Evolutionary conservation across 2,329 filamentous ascomycete genomes (phyloP), one percentile per base, ranked within the genome.

Genomic region (Xylaria sp.): DNA sequence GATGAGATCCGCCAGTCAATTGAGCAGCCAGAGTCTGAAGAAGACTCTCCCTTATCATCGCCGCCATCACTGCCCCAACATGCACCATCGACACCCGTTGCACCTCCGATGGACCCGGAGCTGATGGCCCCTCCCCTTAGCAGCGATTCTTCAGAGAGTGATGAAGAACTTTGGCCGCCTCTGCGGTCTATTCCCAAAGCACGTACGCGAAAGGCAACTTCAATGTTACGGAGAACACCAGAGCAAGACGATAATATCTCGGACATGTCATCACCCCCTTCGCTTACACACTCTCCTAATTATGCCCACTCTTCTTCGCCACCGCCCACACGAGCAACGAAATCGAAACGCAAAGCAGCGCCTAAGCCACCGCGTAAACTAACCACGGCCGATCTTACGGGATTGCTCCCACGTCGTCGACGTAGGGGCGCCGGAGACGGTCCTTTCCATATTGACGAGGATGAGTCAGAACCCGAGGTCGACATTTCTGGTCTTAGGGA

Each of bases 201-300:
- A 60, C 83, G 83, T 51, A 54, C 73, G 50, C 73, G 74, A 56
- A 74, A 77, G 34, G 51, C 74, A 12, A 66, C 72, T 50, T 72
- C 76, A 8, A 73, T 71, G 28, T 71, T 78, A 6, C 78, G 71
- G n/a, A 79, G 76, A 64, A 83, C 82, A 0, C 82, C 82, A 0
- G 81, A 78, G 1, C 75, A 75, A 8, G 77, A 82, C 28, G 82
- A 82, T 54, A 79, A 83, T 69, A 72, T 81, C n/a, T 89, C 87
- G 0, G 84, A 88, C 55, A 80, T 88, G 12, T 91, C 89, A 1
- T 91, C 89, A 2, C 89, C 89, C 0, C 89, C 89, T 0, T 91
- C 89, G 0, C 81, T 91, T 3, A 91, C 89, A 3, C 89, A 91
- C 75, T 91, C 89, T 0, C 89, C 89, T 39, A 90, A 91, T 73